These are phyloP conservation scores for Teratosphaeria zuluensis DNA, from an alignment of 2,329 filamentous ascomycete species.

Conservation along the genomic window DNA sequence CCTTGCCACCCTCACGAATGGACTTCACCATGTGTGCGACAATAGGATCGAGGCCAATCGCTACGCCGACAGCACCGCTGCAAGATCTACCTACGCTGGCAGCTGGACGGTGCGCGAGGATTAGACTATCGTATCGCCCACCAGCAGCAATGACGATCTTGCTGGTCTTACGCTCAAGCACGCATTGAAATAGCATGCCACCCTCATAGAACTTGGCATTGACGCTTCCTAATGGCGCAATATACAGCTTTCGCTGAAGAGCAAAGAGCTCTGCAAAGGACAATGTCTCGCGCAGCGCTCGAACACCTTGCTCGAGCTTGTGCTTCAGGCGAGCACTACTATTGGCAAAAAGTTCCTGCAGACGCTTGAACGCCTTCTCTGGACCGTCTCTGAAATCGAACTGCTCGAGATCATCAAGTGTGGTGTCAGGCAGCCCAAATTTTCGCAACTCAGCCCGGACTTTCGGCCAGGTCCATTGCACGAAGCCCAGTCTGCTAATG, in stretches of 20 bases:
- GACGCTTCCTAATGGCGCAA: slow-evolving; percentile 76
- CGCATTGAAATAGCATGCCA: slow-evolving; percentile 80
- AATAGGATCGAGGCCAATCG: slow-evolving; percentile 77
- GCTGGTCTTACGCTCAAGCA: slow-evolving; percentile 73
- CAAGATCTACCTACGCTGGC: slow-evolving; percentile 5
- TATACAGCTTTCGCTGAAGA: slow-evolving; percentile 67
- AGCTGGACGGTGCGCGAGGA: slow-evolving; percentile 59
- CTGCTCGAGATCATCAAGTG: slow-evolving; percentile 75
- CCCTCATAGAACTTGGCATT: slow-evolving; percentile 86
- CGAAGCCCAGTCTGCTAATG: slow-evolving; percentile 77
- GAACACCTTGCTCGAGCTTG: slow-evolving; percentile 34
- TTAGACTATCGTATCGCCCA: slow-evolving; percentile 82
- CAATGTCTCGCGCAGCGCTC: slow-evolving; percentile 68
- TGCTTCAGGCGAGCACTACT: slow-evolving; percentile 23
- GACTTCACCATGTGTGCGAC: slow-evolving; percentile 49
- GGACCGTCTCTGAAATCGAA: slow-evolving; percentile 81
- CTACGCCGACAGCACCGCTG: slow-evolving; percentile 70
- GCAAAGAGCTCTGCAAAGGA: slow-evolving; percentile 67
- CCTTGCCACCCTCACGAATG: slow-evolving; percentile 8
- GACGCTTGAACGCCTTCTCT: slow-evolving; percentile 61
- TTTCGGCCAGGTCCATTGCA: slow-evolving; percentile 71
- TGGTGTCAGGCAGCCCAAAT: slow-evolving; percentile 77
- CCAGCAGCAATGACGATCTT: slow-evolving; percentile 74
- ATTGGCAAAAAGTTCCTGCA: slow-evolving; percentile 45
- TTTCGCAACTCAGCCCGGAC: slow-evolving; percentile 73